Evolutionary conservation across 2,329 filamentous ascomycete species (phyloP).

Genomic region (Fusarium nodosum): DNA sequence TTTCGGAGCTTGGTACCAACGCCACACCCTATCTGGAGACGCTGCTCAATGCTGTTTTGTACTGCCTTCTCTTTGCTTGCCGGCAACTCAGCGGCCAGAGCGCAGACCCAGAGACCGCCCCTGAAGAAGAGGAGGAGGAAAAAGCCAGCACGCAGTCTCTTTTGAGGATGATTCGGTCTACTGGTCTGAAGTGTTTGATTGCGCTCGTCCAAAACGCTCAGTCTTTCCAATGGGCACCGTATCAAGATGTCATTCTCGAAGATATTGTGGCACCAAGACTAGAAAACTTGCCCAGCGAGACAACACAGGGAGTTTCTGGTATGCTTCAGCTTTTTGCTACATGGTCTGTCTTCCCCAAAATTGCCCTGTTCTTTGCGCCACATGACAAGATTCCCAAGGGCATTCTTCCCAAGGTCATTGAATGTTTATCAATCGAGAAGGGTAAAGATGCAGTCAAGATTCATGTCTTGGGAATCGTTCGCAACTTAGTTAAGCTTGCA

Average conservation of each 20-base stretch:
- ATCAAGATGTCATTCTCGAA: conserved; percentile 76
- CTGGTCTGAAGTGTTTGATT: conserved; percentile 85
- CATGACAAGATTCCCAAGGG: conserved; percentile 64
- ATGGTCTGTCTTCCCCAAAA: conserved; percentile 78
- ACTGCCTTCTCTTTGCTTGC: conserved; percentile 81
- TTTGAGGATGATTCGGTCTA: conserved; percentile 74
- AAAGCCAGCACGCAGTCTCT: conserved; percentile 67
- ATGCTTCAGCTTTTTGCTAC: conserved; percentile 83
- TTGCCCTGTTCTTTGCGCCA: conserved; percentile 74
- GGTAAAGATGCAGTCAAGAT: conserved; percentile 89
- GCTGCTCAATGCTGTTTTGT: conserved; percentile 82
- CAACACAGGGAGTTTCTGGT: conserved; percentile 88
- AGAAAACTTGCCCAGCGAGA: conserved; percentile 84
- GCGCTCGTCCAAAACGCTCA: conserved; percentile 81
- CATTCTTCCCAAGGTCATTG: conserved; percentile 78
- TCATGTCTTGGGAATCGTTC: conserved; percentile 82
- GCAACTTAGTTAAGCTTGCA: conserved; percentile 74
- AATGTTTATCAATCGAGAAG: conserved; percentile 78
- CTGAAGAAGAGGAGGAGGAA: conserved; percentile 60
- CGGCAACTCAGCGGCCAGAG: conserved; percentile 65
- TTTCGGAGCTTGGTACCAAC: conserved; percentile 84
- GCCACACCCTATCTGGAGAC: conserved; percentile 76
- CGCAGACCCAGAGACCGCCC: conserved; percentile 54
- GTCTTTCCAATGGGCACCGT: conserved; percentile 78
- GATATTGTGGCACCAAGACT: conserved; percentile 84